Base-by-base conservation (phyloP, 2,329 filamentous ascomycete genomes). In the Sporothrix brunneoviolacea region DNA sequence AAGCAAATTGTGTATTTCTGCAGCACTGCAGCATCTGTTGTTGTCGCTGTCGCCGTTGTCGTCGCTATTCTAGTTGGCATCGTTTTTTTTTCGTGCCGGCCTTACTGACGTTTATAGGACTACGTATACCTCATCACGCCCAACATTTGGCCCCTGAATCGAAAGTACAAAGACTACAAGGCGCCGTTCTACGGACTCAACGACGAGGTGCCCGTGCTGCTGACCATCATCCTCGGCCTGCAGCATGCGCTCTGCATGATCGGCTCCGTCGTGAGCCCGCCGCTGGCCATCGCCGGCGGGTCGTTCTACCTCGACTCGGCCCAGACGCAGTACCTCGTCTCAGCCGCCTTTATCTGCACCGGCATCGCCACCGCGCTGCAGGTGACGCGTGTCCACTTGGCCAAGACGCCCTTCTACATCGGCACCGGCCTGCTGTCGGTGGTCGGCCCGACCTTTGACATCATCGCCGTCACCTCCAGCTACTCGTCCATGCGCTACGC, bases 231-330 rank as follows among this genome's bases (percentile, higher is more conserved):
- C 19, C 70, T 87, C 19, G 84, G 84, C 4, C 76, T 87, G 35
- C 84, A 88, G 61, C 84, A 87, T 67, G 76, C 83, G 8, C 70
- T 87, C 28, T 76, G 80, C 36, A 87, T 87, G 83, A 65, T 80
- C 56, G 77, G 76, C 22, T 76, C 75, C n/a, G 63, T 71, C 40
- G 65, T 70, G n/a, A 67, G 65, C 4, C 82, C 83, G 19, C 82
- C 82, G 0, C 80, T 87, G 47, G 79, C 85, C 40, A 72, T 87
- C 21, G 68, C 77, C 6, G 70, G 74, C 13, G 69, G 69, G 15
- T 75, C 79, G 19, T 83, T 81, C 50, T 79, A 84, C 55, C 70
- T 86, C 24, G 68, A 68, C 10, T 59, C 68, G 0, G 72, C 72
- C 4, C 65, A 74, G 5, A 76, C 80, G 30, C 74, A 81, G 58